phyloP scores from a whole-genome alignment of 176 grass and related monocot genomes.

The Pontederia crassipes region DNA sequence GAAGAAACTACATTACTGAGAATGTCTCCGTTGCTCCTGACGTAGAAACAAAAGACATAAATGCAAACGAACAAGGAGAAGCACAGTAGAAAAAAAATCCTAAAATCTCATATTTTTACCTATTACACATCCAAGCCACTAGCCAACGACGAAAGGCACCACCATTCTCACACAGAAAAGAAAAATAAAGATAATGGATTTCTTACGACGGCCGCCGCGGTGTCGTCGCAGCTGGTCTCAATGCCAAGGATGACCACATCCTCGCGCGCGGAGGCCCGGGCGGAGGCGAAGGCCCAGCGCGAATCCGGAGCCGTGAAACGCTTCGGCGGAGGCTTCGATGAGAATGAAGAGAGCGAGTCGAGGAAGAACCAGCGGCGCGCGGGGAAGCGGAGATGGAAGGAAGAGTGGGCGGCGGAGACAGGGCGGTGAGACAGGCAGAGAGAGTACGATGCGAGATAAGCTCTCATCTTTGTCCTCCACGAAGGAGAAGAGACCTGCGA shows the following conservation, averaged over 20 bases:
- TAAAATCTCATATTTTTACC: neutral
- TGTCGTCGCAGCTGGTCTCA: constrained; percentile 93
- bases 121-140: neutral
- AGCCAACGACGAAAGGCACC: neutral
- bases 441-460: no score
- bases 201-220: constrained; percentile 62
- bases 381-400: no score
- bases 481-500: no score
- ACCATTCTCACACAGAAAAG: neutral
- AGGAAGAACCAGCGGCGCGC: no score
- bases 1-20: constrained; percentile 85
- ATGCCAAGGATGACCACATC: constrained; percentile 78
- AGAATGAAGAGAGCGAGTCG: no score
- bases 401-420: no score
- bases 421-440: no score
- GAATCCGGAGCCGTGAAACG: neutral
- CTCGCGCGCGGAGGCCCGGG: neutral
- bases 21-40: constrained; percentile 71
- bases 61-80: neutral
- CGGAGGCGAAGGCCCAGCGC: constrained; percentile 1
- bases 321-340: neutral
- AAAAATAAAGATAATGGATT: constrained; percentile 2
- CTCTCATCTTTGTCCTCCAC: no score
- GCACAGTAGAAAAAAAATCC: neutral
- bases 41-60: constrained; percentile 26